These are phyloP conservation scores for Chlamydomonas schloesseri DNA, from an alignment of 139 green algal genomes.

Conservation along the genomic window DNA sequence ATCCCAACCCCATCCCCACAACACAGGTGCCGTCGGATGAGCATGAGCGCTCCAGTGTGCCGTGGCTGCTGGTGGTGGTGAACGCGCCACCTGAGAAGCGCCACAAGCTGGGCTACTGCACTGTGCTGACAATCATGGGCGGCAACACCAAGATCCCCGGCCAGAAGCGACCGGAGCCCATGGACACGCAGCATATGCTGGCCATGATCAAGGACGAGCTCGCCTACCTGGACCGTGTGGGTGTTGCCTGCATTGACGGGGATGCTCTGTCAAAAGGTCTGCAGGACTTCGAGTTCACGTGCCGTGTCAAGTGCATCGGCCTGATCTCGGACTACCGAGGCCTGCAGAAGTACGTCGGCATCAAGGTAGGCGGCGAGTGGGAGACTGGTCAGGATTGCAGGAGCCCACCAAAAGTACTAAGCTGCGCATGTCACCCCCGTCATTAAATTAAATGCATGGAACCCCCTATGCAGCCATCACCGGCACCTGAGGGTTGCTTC, in stretches of 20 bases:
- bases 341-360: neutral
- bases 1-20: neutral
- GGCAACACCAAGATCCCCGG: conserved; percentile 4
- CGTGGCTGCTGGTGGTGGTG: neutral
- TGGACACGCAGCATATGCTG: neutral
- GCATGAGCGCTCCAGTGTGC: neutral
- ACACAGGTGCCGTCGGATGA: neutral
- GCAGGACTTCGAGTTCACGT: too few species aligned
- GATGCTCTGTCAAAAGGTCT: too few species aligned
- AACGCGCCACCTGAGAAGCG: neutral
- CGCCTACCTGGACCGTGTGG: neutral
- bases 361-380: neutral
- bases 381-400: too few species aligned
- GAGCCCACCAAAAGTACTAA: too few species aligned
- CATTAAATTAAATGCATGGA: too few species aligned
- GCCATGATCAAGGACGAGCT: neutral
- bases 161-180: neutral
- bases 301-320: neutral
- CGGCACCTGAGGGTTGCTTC: neutral
- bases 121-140: neutral
- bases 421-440: too few species aligned
- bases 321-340: neutral
- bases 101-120: neutral
- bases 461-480: neutral
- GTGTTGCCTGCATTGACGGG: too few species aligned